Percentiles rank a stretch among this genome's conserved stretches.
Conservation (phyloP, 441 rosid genomes). For the Populus hybrid region DNA sequence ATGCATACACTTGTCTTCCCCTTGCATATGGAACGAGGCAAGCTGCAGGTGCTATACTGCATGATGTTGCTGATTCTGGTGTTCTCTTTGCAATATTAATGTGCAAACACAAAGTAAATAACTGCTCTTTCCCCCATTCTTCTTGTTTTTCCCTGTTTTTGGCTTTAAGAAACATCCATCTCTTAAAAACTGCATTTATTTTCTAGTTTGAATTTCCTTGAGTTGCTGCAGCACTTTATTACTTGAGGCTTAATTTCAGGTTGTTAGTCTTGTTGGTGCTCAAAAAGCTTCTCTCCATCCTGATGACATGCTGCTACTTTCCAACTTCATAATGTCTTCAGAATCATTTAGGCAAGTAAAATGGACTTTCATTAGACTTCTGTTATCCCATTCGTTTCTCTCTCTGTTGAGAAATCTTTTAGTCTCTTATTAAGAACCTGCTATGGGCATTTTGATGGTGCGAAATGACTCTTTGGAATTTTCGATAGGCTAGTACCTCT, state of each 20-base stretch:
- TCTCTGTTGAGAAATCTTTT: background rate
- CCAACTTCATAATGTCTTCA: constrained; percentile 85
- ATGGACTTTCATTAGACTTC: background rate
- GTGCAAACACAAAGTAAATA: constrained; percentile 84
- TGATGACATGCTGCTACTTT: constrained; percentile 88
- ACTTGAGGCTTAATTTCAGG: constrained; percentile 48
- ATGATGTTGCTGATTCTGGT: constrained; percentile 93
- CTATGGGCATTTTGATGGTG: constrained; percentile 4
- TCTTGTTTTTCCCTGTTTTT: background rate
- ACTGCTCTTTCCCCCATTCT: background rate
- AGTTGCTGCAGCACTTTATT: constrained; percentile 15
- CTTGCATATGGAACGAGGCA: constrained; percentile 85
- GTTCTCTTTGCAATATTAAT: constrained; percentile 86
- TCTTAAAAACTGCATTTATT: background rate
- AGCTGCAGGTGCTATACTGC: constrained; percentile 89
- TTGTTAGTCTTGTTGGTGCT: constrained; percentile 91
- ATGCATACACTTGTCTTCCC: constrained; percentile 98
- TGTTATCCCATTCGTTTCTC: background rate
- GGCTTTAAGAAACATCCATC: background rate
- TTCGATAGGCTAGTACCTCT: background rate
- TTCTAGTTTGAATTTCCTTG: constrained; percentile 5
- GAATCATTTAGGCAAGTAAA: constrained; percentile 90
- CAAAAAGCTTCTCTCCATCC: constrained; percentile 98
- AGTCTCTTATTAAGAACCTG: background rate
- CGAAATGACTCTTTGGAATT: background rate